Conservation (phyloP, 2,329 filamentous ascomycete species). For the Apiospora rasikravindrae region DNA sequence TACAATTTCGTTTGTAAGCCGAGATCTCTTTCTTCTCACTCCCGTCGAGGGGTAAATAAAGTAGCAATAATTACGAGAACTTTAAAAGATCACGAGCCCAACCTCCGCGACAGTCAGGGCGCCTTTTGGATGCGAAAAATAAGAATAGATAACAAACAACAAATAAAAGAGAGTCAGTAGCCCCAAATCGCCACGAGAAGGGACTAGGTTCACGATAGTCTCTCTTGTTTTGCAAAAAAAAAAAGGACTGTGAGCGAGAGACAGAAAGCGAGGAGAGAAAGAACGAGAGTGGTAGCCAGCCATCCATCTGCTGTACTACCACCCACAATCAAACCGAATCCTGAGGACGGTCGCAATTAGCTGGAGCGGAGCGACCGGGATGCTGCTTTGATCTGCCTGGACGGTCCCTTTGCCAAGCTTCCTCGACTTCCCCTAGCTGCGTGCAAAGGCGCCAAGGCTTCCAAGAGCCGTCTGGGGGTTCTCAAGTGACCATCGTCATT, state of each 20-base stretch:
- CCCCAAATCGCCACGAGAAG: background rate
- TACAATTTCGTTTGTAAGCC: background rate
- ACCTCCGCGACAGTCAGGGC: background rate
- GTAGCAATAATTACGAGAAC: background rate
- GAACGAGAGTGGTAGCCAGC: background rate
- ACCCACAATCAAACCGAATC: background rate
- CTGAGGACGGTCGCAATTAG: conserved; percentile 5
- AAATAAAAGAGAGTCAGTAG: conserved; percentile 9
- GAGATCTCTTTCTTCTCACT: conserved; percentile 1
- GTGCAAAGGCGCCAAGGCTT: background rate
- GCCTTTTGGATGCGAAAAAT: background rate
- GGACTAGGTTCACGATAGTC: background rate
- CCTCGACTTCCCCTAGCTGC: background rate
- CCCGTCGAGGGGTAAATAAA: conserved; percentile 11
- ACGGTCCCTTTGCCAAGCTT: background rate
- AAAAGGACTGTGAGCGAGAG: background rate
- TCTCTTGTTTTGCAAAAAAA: background rate
- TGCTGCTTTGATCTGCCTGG: conserved; percentile 14
- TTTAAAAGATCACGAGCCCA: background rate
- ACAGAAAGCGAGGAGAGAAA: background rate
- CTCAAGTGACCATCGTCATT: background rate
- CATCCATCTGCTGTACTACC: background rate
- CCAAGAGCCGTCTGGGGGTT: conserved; percentile 7
- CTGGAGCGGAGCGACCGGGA: conserved; percentile 6
- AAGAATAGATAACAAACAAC: background rate